phyloP scores from a whole-genome alignment of 192 early-diverging fungal genomes.

The Dimargaris verticillata region DNA sequence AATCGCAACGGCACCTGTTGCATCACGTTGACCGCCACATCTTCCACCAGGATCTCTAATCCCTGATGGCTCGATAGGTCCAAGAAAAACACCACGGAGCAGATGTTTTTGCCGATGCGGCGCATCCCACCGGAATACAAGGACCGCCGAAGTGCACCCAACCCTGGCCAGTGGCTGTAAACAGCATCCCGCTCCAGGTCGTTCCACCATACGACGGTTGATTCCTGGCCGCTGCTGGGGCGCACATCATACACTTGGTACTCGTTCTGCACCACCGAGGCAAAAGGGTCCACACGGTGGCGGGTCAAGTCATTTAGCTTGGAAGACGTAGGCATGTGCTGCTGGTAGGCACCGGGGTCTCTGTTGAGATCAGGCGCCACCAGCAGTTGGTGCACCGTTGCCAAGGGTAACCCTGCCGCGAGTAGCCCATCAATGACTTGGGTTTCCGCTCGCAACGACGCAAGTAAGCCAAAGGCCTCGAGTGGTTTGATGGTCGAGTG shows the following conservation, averaged over 20 bases:
- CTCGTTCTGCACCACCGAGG: conserved; percentile 12
- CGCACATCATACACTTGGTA: conserved; percentile 60
- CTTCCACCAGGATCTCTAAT: conserved; percentile 39
- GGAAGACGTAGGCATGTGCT: background rate
- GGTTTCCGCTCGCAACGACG: conserved; percentile 36
- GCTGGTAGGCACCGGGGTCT: background rate
- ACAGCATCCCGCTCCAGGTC: conserved; percentile 71
- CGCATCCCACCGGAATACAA: conserved; percentile 52
- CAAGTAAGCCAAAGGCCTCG: conserved; percentile 31
- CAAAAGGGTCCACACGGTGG: conserved; percentile 1
- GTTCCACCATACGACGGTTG: conserved; percentile 70
- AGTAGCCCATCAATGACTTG: conserved; percentile 29
- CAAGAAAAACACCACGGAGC: conserved; percentile 50
- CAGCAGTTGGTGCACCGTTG: conserved; percentile 18
- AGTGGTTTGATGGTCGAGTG: conserved; percentile 43
- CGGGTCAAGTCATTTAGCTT: background rate
- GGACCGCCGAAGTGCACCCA: conserved; percentile 39
- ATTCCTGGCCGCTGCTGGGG: conserved; percentile 28
- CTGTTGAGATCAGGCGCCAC: background rate
- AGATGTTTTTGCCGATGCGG: conserved; percentile 60
- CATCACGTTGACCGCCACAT: conserved; percentile 44
- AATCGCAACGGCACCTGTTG: conserved; percentile 68
- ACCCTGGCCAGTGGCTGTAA: conserved; percentile 50
- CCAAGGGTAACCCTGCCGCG: conserved; percentile 19
- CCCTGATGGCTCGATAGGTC: conserved; percentile 44